Evolutionary conservation across 2,329 filamentous ascomycete species (phyloP).

Genomic region (Tympanopsis confertula): DNA sequence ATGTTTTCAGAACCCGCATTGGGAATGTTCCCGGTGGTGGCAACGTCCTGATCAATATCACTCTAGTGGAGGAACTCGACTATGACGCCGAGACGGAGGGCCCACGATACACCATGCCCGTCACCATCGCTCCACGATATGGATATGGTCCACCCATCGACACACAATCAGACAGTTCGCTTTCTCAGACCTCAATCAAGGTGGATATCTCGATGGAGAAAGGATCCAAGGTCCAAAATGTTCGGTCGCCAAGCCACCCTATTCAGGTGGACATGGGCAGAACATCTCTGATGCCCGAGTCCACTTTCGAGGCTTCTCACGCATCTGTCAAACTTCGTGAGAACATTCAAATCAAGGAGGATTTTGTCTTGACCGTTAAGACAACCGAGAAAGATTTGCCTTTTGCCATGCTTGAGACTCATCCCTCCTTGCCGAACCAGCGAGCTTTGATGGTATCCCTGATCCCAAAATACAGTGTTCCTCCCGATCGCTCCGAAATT

Average conservation of each 20-base stretch:
- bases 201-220: slow-evolving; percentile 40
- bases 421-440: slow-evolving; percentile 35
- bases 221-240: slow-evolving; percentile 31
- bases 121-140: slow-evolving; percentile 43
- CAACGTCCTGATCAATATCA: slow-evolving; percentile 36
- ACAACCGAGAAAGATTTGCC: slow-evolving; percentile 36
- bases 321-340: slow-evolving; percentile 38
- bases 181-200: slow-evolving; percentile 29
- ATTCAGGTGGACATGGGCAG: slow-evolving; percentile 41
- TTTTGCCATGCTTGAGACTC: slow-evolving; percentile 40
- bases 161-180: slow-evolving; percentile 2
- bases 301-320: slow-evolving; percentile 28
- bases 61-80: slow-evolving; percentile 46
- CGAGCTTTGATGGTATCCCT: slow-evolving; percentile 45
- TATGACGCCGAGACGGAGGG: slow-evolving; percentile 45
- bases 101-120: slow-evolving; percentile 44
- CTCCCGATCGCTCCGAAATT: slow-evolving; percentile 30
- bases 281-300: slow-evolving; percentile 22
- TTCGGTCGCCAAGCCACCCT: slow-evolving; percentile 43
- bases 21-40: slow-evolving; percentile 41
- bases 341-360: slow-evolving; percentile 30
- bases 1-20: slow-evolving; percentile 43
- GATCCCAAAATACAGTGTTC: slow-evolving; percentile 42
- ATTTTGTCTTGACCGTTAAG: slow-evolving; percentile 40
- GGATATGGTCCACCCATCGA: slow-evolving; percentile 23